phyloP scores from a whole-genome alignment of 352 stramenopile genomes.

The Lagenidium giganteum region DNA sequence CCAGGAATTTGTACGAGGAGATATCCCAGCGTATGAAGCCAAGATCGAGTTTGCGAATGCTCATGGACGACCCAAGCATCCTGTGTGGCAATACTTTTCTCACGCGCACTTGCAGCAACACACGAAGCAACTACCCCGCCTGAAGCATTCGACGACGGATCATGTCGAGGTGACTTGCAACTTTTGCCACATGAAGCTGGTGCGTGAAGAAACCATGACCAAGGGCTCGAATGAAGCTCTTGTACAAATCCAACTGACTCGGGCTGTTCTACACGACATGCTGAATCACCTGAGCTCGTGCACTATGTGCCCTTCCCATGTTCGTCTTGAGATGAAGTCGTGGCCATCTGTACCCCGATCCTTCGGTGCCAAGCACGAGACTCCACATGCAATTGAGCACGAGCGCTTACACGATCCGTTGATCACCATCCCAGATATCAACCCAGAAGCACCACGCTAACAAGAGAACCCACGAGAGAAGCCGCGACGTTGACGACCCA shows the following conservation, averaged over 20 bases:
- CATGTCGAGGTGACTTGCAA: constrained; percentile 7
- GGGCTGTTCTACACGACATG: constrained; percentile 10
- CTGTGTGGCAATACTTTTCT: constrained; percentile 14
- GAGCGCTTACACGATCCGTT: neutral
- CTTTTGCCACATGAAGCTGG: constrained; percentile 7
- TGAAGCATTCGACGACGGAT: neutral
- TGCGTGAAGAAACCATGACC: neutral
- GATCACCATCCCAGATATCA: too few relatives aligned
- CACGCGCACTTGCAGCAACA: neutral
- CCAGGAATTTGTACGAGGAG: constrained; percentile 2
- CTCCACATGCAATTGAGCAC: neutral
- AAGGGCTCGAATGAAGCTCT: constrained; percentile 3
- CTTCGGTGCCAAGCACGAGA: neutral
- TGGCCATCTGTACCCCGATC: constrained; percentile 5
- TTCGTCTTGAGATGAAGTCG: constrained; percentile 12
- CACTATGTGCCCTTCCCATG: neutral
- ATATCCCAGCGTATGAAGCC: constrained; percentile 2
- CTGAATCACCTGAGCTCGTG: constrained; percentile 11
- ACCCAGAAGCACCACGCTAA: too few relatives aligned
- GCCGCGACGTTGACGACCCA: too few relatives aligned
- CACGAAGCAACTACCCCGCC: neutral
- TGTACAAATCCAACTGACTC: constrained; percentile 4
- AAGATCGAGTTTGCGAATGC: constrained; percentile 9
- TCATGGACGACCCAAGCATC: constrained; percentile 1
- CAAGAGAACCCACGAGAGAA: too few relatives aligned